A percentile compares a stretch with the other conserved stretches of the same genome.
Evolutionary conservation across 2,329 filamentous ascomycete species (phyloP).

Genomic region (Pezicula radicicola): DNA sequence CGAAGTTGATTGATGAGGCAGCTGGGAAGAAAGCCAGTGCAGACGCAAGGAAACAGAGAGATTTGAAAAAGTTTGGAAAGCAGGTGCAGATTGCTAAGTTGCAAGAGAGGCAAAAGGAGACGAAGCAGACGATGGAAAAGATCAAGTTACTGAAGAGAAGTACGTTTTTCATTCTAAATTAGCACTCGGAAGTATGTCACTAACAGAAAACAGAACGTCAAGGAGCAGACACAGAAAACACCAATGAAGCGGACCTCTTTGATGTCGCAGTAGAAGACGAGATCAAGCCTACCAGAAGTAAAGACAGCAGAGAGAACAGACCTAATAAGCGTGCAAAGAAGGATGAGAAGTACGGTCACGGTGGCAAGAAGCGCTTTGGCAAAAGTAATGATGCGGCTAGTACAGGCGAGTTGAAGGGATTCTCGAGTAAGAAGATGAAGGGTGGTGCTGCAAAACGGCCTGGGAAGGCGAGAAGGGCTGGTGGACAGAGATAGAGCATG

Average conservation of each 20-base stretch:
- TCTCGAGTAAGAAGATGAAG: constrained; percentile 87
- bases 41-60: constrained; percentile 87
- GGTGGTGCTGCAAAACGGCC: constrained; percentile 41
- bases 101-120: constrained; percentile 89
- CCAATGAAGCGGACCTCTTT: constrained; percentile 83
- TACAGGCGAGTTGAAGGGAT: constrained; percentile 75
- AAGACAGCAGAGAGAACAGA: constrained; percentile 34
- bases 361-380: constrained; percentile 86
- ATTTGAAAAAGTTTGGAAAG: constrained; percentile 99
- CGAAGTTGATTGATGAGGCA: constrained; percentile 88
- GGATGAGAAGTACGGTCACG: constrained; percentile 91
- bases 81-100: constrained; percentile 95
- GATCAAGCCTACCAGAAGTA: constrained; percentile 34
- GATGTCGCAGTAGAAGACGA: constrained; percentile 76
- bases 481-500: constrained; percentile 22
- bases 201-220: constrained; percentile 67
- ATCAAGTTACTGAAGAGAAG: constrained; percentile 94
- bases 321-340: constrained; percentile 87
- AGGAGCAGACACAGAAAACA: constrained; percentile 54
- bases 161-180: constrained; percentile 46
- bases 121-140: constrained; percentile 91
- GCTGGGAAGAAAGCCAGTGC: constrained; percentile 87
- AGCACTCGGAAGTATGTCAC: constrained; percentile 11
- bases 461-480: constrained; percentile 40
- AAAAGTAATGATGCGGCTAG: constrained; percentile 91